Base-by-base conservation (phyloP, 1,284 basidiomycete genomes). In the Uromyces viciae-fabae region DNA sequence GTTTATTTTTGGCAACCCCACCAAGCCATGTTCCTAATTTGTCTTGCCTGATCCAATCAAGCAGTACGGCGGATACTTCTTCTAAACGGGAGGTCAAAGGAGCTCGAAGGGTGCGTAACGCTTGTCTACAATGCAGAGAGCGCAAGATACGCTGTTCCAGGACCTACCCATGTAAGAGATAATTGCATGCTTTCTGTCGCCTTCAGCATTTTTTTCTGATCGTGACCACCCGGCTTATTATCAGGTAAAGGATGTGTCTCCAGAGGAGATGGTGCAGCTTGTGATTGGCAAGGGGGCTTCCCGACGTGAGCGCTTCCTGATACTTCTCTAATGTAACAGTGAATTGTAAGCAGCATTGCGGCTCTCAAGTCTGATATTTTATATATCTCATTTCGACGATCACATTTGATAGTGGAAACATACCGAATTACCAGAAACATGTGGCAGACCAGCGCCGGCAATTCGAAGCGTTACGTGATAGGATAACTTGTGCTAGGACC, bases 251-350 rank as follows among this genome's bases (percentile, higher is more conserved):
- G 78, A 64, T 81, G 78, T 52, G 36, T 81, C 28, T 73, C 78
- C 56, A 52, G 78, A 62, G 78, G 78, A 31, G 71, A 81, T 36
- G 78, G 78, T 42, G 56, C 69, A 8, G 78, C 69, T 28, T 81
- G 78, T 72, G 71, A 81, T 42, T 81, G 78, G 78, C 78, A 81
- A 62, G 78, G 78, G 33, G 78, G 78, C 7, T 81, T 74, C 25
- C 78, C 71, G 25, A 81, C 69, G 78, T 81, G 60, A 81, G 56
- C 25, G 15, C 42, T 56, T 46, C 28, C 46, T 52, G 19, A 36
- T 19, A 9, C 19, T 46, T 33, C 2, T 40, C 76, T 42, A 38
- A 60, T 19, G 28, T 19, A 33, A 25, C 52, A 9, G 19, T 28
- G 42, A 19, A 28, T n/a, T 46, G 22, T 38, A 5, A 52, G 49